Percentiles rank a stretch among this genome's conserved stretches.
Evolutionary conservation across 805 yeast genomes (phyloP).

Genomic region (Metschnikowia bowlesiae): DNA sequence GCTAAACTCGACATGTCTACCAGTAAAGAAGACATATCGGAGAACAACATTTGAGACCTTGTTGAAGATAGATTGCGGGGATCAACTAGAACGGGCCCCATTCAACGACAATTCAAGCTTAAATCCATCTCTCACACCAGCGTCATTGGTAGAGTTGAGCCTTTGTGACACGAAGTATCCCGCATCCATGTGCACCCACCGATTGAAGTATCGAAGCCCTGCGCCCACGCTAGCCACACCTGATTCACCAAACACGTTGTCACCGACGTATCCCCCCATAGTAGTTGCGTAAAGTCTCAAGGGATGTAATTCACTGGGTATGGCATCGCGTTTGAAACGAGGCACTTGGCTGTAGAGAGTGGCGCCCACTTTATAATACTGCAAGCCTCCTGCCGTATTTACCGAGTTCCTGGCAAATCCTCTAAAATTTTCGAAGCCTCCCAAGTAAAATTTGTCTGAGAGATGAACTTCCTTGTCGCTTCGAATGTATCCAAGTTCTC

Average conservation of each 20-base stretch:
- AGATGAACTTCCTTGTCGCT: conserved; percentile 43
- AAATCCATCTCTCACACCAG: conserved; percentile 36
- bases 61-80: no score
- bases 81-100: conserved; percentile 2
- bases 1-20: no score
- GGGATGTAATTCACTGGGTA: conserved; percentile 26
- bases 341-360: conserved; percentile 63
- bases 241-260: conserved; percentile 23
- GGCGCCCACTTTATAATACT: conserved; percentile 51
- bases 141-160: conserved; percentile 12
- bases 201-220: conserved; percentile 36
- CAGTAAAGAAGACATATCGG: no score
- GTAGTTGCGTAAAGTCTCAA: conserved; percentile 55
- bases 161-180: conserved; percentile 34
- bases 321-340: conserved; percentile 22
- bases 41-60: not conserved
- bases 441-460: conserved; percentile 77
- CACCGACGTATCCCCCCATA: conserved; percentile 58
- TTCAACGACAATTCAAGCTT: conserved; percentile 33
- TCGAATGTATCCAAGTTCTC: conserved; percentile 52
- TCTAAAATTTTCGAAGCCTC: conserved; percentile 71
- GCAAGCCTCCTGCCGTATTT: conserved; percentile 74
- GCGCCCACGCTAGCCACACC: conserved; percentile 29
- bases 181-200: conserved; percentile 39
- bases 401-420: conserved; percentile 66